phyloP scores from a whole-genome alignment of 495 filamentous ascomycete species.

The Choiromyces venosus region DNA sequence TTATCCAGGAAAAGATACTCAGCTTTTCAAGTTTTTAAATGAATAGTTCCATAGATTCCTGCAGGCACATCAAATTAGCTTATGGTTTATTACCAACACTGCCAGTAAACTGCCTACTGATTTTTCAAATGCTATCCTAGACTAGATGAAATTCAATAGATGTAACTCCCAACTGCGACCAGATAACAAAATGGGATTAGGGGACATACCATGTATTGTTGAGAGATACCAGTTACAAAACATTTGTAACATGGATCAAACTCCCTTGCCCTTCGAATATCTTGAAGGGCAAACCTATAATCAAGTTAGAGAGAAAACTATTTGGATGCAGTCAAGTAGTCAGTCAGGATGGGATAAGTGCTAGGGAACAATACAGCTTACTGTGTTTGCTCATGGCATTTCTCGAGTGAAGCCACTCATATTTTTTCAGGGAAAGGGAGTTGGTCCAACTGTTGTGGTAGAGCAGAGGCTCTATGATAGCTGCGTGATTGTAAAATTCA shows the following conservation, averaged over 20 bases:
- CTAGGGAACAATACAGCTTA: slow-evolving; percentile 3
- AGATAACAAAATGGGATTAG: too few species aligned
- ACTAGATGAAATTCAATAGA: neutral
- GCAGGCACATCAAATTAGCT: neutral
- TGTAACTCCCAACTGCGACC: neutral
- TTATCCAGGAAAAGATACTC: too few species aligned
- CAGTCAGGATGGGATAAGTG: slow-evolving; percentile 5
- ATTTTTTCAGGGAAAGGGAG: slow-evolving; percentile 4
- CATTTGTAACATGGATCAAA: too few species aligned
- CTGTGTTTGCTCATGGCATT: slow-evolving; percentile 3
- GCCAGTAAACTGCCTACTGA: neutral
- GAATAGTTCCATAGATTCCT: neutral
- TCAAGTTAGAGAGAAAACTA: neutral
- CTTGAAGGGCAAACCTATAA: neutral
- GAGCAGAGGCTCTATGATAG: neutral
- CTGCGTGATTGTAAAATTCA: neutral
- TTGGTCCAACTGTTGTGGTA: neutral
- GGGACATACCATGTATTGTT: neutral
- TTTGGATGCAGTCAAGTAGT: neutral
- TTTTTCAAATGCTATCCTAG: neutral
- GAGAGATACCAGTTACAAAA: neutral
- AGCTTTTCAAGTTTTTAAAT: neutral
- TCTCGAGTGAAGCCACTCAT: neutral
- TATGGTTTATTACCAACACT: neutral
- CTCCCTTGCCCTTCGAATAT: neutral